Percentiles rank a stretch among this genome's conserved stretches.
Conservation (phyloP, 2,329 filamentous ascomycete species). For the Bimuria novae-zelandiae region DNA sequence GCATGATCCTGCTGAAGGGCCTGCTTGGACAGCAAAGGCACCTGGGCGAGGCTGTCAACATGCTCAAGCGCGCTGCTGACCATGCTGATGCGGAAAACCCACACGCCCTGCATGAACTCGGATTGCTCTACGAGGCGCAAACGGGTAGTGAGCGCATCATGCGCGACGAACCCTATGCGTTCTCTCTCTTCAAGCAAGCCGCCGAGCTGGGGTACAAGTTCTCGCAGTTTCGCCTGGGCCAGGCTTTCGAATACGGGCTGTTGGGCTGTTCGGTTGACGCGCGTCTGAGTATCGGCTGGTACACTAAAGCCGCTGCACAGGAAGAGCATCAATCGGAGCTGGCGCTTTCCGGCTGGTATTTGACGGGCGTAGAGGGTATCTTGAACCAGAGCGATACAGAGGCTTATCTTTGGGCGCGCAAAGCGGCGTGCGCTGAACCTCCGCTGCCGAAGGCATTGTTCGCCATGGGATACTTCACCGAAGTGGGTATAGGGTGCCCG, state of each 20-base stretch:
- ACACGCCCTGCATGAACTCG: slow-evolving; percentile 90
- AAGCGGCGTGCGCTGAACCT: slow-evolving; percentile 80
- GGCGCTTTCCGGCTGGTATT: slow-evolving; percentile 70
- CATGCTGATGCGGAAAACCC: slow-evolving; percentile 87
- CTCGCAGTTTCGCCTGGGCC: slow-evolving; percentile 86
- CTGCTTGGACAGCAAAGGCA: slow-evolving; percentile 86
- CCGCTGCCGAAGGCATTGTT: slow-evolving; percentile 89
- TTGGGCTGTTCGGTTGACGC: slow-evolving; percentile 84
- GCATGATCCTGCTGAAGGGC: slow-evolving; percentile 93
- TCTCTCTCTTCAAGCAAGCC: slow-evolving; percentile 81
- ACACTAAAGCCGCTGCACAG: slow-evolving; percentile 86
- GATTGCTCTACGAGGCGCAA: slow-evolving; percentile 65
- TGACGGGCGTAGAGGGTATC: slow-evolving; percentile 87
- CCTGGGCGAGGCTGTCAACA: slow-evolving; percentile 81
- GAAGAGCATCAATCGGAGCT: slow-evolving; percentile 91
- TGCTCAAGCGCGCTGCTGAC: slow-evolving; percentile 92
- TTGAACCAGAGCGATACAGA: slow-evolving; percentile 92
- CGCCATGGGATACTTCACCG: slow-evolving; percentile 97
- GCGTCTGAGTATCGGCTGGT: slow-evolving; percentile 88
- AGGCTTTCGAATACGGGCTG: slow-evolving; percentile 86
- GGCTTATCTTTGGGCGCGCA: slow-evolving; percentile 95
- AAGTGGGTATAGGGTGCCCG: slow-evolving; percentile 87
- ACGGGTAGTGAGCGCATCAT: slow-evolving; percentile 68
- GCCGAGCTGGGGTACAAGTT: slow-evolving; percentile 93
- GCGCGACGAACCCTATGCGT: slow-evolving; percentile 79